Evolutionary conservation across 352 stramenopile species (phyloP).

Genomic region (Phytophthora multivora): DNA sequence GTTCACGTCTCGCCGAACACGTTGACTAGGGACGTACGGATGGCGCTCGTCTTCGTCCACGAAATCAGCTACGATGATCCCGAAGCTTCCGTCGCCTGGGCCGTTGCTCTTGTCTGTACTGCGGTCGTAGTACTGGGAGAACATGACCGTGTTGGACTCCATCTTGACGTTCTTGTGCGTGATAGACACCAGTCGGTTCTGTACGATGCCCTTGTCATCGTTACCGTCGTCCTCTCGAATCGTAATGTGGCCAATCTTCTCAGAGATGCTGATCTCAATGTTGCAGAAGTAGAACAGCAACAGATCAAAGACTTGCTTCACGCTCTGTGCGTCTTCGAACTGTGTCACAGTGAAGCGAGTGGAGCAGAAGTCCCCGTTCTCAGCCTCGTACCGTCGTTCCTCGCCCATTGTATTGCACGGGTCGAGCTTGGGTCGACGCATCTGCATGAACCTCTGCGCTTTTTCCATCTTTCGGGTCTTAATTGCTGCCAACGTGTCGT

Average conservation of each 20-base stretch:
- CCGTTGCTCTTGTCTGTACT: constrained; percentile 11
- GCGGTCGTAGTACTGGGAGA: constrained; percentile 40
- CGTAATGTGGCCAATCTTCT: constrained; percentile 59
- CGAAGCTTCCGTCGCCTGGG: constrained; percentile 19
- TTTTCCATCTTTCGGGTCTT: constrained; percentile 34
- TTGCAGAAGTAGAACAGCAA: constrained; percentile 57
- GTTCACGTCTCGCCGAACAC: constrained; percentile 35
- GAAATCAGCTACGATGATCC: constrained; percentile 40
- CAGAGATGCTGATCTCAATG: constrained; percentile 67
- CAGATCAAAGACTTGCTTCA: constrained; percentile 50
- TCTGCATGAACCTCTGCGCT: constrained; percentile 40
- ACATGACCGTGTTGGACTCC: constrained; percentile 51
- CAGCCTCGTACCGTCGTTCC: constrained; percentile 52
- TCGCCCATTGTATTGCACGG: constrained; percentile 36
- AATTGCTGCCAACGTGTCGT: constrained; percentile 13
- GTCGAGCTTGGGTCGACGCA: constrained; percentile 27
- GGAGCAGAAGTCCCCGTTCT: constrained; percentile 54
- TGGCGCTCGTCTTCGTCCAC: constrained; percentile 41
- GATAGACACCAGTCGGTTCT: constrained; percentile 54
- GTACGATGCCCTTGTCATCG: constrained; percentile 40
- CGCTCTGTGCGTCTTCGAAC: constrained; percentile 40
- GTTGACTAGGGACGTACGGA: constrained; percentile 30
- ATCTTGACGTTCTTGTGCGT: constrained; percentile 34
- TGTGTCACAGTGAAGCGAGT: constrained; percentile 58
- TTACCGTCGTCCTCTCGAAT: constrained; percentile 56